Evolutionary conservation across 495 filamentous ascomycete genomes (phyloP).

Genomic region (Xylona heveae): DNA sequence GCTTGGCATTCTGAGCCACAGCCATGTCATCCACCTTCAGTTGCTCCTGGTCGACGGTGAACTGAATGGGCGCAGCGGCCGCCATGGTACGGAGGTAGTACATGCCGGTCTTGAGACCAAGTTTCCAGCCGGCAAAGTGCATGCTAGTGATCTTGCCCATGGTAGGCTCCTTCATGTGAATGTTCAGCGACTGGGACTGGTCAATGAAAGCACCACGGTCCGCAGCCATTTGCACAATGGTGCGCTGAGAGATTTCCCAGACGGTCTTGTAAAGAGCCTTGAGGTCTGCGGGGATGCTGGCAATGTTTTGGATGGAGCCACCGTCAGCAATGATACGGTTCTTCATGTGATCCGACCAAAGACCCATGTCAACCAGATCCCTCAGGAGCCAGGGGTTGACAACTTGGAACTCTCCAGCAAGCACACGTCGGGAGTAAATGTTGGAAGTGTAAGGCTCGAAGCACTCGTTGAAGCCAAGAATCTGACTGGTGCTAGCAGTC

Average conservation of each 20-base stretch:
- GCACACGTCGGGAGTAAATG: slow-evolving; percentile 95
- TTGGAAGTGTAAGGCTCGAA: slow-evolving; percentile 99
- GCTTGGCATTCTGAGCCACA: slow-evolving; percentile 35
- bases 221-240: slow-evolving; percentile 90
- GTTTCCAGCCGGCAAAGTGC: slow-evolving; percentile 99
- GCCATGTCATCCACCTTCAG: slow-evolving; percentile 78
- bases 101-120: slow-evolving; percentile 98
- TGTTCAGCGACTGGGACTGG: slow-evolving; percentile 96
- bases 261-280: slow-evolving; percentile 98
- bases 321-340: slow-evolving; percentile 97
- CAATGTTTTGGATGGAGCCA: slow-evolving; percentile 88
- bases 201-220: slow-evolving; percentile 97
- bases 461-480: slow-evolving; percentile 96
- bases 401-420: slow-evolving; percentile 97
- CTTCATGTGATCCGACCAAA: slow-evolving; percentile 99
- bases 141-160: slow-evolving; percentile 99
- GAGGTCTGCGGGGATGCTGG: slow-evolving; percentile 87
- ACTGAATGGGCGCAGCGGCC: slow-evolving; percentile 90
- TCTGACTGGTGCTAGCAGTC: slow-evolving; percentile 88
- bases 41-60: slow-evolving; percentile 94
- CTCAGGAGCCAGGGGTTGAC: slow-evolving; percentile 98
- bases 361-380: slow-evolving; percentile 90
- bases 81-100: slow-evolving; percentile 99
- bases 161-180: slow-evolving; percentile 95
- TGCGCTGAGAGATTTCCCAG: slow-evolving; percentile 97